phyloP scores from a whole-genome alignment of 2,329 filamentous ascomycete species.

The Rhynchosporium graminicola region DNA sequence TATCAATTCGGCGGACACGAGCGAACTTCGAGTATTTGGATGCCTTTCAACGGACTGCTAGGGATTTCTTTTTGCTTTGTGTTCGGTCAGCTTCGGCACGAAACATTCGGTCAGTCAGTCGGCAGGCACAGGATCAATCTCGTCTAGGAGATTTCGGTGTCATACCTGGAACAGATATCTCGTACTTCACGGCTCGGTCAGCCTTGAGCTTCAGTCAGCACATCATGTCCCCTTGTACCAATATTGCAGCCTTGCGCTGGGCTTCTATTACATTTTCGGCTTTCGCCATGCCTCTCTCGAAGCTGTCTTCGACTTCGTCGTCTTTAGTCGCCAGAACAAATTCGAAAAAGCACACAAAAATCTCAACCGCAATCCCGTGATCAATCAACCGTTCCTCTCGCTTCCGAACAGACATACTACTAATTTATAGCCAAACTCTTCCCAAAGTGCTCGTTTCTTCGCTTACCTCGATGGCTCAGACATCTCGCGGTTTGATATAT shows the following conservation, averaged over 20 bases:
- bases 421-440: constrained; percentile 33
- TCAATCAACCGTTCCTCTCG: constrained; percentile 33
- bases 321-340: constrained; percentile 41
- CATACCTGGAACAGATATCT: constrained; percentile 39
- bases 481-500: constrained; percentile 28
- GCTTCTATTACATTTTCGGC: constrained; percentile 38
- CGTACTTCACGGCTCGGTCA: constrained; percentile 38
- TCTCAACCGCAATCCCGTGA: constrained; percentile 37
- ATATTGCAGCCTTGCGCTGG: constrained; percentile 40
- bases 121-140: constrained; percentile 34
- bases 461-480: constrained; percentile 15
- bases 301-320: constrained; percentile 38
- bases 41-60: constrained; percentile 38
- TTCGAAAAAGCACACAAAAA: constrained; percentile 37
- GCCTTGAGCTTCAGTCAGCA: constrained; percentile 38
- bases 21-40: constrained; percentile 37
- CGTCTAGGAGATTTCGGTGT: constrained; percentile 35
- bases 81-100: constrained; percentile 38
- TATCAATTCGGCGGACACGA: constrained; percentile 37
- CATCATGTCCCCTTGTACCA: constrained; percentile 42
- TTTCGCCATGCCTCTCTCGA: constrained; percentile 34
- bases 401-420: constrained; percentile 18
- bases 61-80: constrained; percentile 40
- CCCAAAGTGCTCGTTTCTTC: constrained; percentile 37
- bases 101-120: constrained; percentile 39